phyloP scores from a whole-genome alignment of 2,329 filamentous ascomycete species.

The Penicillium frequentans region DNA sequence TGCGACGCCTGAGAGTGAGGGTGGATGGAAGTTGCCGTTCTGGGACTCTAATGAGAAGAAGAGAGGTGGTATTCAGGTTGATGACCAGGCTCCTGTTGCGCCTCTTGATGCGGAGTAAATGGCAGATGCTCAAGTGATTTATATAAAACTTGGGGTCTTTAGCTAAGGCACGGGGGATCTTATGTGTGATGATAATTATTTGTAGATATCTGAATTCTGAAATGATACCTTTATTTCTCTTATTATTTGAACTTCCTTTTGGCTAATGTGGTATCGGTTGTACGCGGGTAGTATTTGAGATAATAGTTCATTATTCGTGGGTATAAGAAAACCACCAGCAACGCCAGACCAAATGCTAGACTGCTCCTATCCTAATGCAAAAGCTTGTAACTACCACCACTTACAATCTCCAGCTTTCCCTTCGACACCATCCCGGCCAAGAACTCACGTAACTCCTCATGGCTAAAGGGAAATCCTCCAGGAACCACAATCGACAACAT shows the following conservation, averaged over 20 bases:
- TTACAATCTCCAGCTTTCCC: conserved; percentile 65
- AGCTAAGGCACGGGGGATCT: neutral
- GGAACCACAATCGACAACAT: conserved; percentile 93
- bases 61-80: conserved; percentile 83
- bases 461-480: conserved; percentile 84
- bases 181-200: neutral
- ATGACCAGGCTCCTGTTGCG: conserved; percentile 73
- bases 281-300: neutral
- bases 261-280: neutral
- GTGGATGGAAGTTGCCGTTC: conserved; percentile 82
- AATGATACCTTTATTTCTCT: neutral
- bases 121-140: neutral
- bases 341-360: conserved; percentile 12
- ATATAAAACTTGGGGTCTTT: neutral
- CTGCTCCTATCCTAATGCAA: conserved; percentile 20
- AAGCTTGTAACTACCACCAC: conserved; percentile 68
- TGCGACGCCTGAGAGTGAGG: conserved; percentile 76
- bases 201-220: neutral
- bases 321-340: conserved; percentile 11
- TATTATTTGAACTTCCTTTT: neutral
- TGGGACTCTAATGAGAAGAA: conserved; percentile 81
- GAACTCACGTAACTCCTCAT: conserved; percentile 83
- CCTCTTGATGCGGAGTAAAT: conserved; percentile 74
- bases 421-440: conserved; percentile 73
- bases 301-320: conserved; percentile 1